Evolutionary conservation across 2,329 filamentous ascomycete genomes (phyloP), one percentile per base, ranked within the genome.

Genomic region (Leptographium procerum): DNA sequence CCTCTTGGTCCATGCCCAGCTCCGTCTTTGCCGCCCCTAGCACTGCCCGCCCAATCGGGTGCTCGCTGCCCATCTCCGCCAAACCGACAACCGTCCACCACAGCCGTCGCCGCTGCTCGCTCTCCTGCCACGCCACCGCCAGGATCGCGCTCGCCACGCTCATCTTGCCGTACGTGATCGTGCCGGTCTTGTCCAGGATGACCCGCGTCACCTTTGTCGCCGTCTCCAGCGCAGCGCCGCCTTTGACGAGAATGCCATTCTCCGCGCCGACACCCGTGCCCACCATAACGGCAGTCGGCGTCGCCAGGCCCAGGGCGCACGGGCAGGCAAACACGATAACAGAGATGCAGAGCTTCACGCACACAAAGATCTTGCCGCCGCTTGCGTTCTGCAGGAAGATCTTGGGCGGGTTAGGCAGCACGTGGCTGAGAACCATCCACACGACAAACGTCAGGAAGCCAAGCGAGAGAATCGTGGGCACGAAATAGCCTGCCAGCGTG

Each of bases 291-390:
- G 94, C 94, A 0, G 94, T 99, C 2, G 94, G 94, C 1, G 94
- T 97, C 28, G 91, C 91, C 22, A 99, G 80, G 58, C 94, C 94
- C n/a, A 99, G 83, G 1, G 94, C 94, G 69, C 94, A 99, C 22
- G 94, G 94, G 68, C 94, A 99, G 5, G 94, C 94, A 70, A 99
- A 96, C 24, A 97, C 94, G 68, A 99, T 95, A 64, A 99, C 94
- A 0, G 94, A 95, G 65, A 99, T 99, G 73, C 94, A 97, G 19
- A 99, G 84, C 75, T 97, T 95, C 63, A 97, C 77, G 69, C 94
- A 99, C 2, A 97, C 89, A 89, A 99, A 96, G 62, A 96, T 77
- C 69, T 89, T 92, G 58, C 94, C 94, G 61, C 94, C 94, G 67
- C 88, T 92, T 51, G 83, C 81, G 60, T 86, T 84, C 60, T 88